Percentiles rank a stretch among this genome's conserved stretches.
These are phyloP conservation scores for Lanmaoa pseudosensibilis DNA, from an alignment of 768 basidiomycete genomes.

Conservation along the genomic window DNA sequence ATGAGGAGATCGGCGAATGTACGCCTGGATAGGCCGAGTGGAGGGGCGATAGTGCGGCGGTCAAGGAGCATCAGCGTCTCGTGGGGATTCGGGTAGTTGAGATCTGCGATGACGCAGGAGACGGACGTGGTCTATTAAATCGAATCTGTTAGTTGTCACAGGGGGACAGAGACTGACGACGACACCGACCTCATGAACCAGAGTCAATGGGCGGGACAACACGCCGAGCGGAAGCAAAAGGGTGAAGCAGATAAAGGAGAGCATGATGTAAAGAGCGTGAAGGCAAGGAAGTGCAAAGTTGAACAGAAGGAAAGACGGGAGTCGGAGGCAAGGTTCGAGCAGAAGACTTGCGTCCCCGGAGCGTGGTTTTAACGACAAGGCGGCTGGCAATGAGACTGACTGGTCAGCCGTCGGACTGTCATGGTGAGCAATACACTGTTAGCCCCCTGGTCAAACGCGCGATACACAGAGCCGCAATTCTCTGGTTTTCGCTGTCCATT, in stretches of 20 bases:
- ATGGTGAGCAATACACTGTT: neutral
- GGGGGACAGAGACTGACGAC: neutral
- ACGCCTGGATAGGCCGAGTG: constrained; percentile 23
- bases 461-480: neutral
- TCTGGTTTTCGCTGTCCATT: neutral
- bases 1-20: constrained; percentile 28
- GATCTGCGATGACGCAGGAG: constrained; percentile 31
- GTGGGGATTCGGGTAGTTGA: constrained; percentile 24
- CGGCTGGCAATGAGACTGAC: constrained; percentile 16
- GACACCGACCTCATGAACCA: constrained; percentile 8
- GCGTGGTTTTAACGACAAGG: constrained; percentile 3
- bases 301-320: neutral
- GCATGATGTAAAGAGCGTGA: constrained; percentile 23
- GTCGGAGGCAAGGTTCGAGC: neutral
- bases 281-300: neutral
- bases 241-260: constrained; percentile 16
- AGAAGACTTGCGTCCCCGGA: neutral
- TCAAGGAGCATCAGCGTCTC: constrained; percentile 26
- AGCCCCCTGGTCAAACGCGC: neutral
- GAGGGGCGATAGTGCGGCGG: constrained; percentile 19
- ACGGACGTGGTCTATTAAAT: constrained; percentile 7
- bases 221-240: constrained; percentile 21
- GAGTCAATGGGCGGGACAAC: constrained; percentile 20
- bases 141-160: neutral
- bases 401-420: neutral